phyloP scores from a whole-genome alignment of 2,329 filamentous ascomycete species.

The Colletotrichum sp. region DNA sequence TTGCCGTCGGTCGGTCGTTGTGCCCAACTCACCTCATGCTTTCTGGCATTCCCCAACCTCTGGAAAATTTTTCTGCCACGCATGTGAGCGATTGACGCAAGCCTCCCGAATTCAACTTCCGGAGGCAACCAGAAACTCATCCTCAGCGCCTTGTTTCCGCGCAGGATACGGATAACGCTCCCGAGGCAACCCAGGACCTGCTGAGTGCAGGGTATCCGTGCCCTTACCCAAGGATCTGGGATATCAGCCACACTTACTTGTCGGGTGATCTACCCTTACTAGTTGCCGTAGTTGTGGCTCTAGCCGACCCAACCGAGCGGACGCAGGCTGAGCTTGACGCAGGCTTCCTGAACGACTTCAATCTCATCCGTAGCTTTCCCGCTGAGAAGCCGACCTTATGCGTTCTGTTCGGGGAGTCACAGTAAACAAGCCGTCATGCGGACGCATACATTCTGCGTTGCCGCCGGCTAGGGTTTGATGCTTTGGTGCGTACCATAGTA shows the following conservation, averaged over 20 bases:
- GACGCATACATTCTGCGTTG: not conserved
- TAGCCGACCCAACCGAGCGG: not conserved
- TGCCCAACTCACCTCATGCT: not conserved
- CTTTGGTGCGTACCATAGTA: not conserved
- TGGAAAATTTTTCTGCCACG: not conserved
- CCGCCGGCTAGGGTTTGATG: not conserved
- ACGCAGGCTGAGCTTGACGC: not conserved
- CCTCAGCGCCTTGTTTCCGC: not conserved
- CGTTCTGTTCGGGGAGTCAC: not conserved
- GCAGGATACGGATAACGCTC: not conserved
- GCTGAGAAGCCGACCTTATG: not conserved
- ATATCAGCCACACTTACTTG: not conserved
- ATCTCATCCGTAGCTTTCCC: not conserved
- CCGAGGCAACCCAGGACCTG: not conserved
- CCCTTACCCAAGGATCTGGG: not conserved
- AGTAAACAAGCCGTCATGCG: not conserved
- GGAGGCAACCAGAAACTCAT: not conserved
- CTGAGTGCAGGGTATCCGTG: not conserved
- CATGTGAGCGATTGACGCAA: not conserved
- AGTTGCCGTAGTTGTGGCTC: not conserved
- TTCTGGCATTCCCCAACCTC: not conserved
- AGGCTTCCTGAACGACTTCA: not conserved
- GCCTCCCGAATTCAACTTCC: not conserved
- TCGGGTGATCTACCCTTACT: not conserved
- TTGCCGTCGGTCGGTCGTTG: not conserved